A percentile compares a stretch with the other conserved stretches of the same genome.
phyloP scores from a whole-genome alignment of 495 filamentous ascomycete genomes.

The Mycothermus thermophilus region DNA sequence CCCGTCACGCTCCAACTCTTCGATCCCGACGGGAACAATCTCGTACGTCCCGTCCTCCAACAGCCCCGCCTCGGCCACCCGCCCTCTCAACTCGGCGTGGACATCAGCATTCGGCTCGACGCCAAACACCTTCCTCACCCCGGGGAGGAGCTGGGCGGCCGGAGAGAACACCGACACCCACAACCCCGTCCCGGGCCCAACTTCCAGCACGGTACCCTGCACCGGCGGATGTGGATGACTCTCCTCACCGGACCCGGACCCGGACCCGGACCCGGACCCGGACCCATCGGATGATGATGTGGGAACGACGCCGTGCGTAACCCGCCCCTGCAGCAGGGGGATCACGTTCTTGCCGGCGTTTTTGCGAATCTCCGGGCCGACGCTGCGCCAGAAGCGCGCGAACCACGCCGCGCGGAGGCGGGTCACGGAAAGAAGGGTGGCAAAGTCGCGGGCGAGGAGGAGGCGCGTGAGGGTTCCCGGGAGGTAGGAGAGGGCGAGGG shows the following conservation, averaged over 20 bases:
- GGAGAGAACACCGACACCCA: constrained; percentile 28
- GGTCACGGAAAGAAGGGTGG: constrained; percentile 19
- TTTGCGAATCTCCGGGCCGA: constrained; percentile 24
- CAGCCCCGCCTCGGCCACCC: constrained; percentile 37
- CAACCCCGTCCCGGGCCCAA: constrained; percentile 36
- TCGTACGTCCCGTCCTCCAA: constrained; percentile 43
- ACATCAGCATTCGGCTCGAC: constrained; percentile 50
- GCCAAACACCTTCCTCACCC: constrained; percentile 46
- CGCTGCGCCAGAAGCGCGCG: constrained; percentile 31
- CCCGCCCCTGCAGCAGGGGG: constrained; percentile 29
- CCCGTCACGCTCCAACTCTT: constrained; percentile 34
- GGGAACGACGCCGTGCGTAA: constrained; percentile 13
- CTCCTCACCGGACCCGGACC: no score
- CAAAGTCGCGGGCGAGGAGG: constrained; percentile 11
- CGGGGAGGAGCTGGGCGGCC: background rate
- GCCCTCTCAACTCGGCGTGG: constrained; percentile 35
- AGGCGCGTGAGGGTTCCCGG: constrained; percentile 23
- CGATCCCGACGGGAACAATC: constrained; percentile 48
- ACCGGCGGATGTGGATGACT: constrained; percentile 17
- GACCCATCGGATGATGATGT: background rate
- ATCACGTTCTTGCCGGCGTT: constrained; percentile 18
- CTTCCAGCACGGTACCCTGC: constrained; percentile 28
- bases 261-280: no score
- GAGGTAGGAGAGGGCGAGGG: constrained; percentile 21
- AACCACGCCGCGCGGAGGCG: constrained; percentile 34